phyloP scores from a whole-genome alignment of 768 basidiomycete genomes.

The Trametes villosa region DNA sequence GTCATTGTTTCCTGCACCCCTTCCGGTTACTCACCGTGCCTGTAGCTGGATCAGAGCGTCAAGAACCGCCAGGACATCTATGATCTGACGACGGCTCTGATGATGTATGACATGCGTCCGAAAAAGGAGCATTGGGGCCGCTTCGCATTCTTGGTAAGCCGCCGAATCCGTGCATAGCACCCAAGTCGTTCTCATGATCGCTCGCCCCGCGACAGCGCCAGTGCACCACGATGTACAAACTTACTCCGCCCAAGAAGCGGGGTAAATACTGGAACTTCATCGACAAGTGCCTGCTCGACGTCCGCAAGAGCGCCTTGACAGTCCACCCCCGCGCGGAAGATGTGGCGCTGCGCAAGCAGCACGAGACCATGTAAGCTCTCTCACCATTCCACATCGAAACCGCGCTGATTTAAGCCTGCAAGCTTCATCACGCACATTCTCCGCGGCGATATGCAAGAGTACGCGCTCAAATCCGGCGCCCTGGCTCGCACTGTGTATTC shows the following conservation, averaged over 20 bases:
- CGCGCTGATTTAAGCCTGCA: neutral
- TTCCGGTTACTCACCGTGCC: neutral
- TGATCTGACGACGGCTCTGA: constrained; percentile 1
- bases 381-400: neutral
- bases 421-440: neutral
- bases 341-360: neutral
- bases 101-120: constrained; percentile 13
- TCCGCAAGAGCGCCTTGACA: neutral
- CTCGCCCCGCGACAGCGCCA: neutral
- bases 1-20: neutral
- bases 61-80: constrained; percentile 19
- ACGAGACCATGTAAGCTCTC: neutral
- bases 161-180: too few relatives aligned
- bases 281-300: neutral
- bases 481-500: neutral
- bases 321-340: neutral
- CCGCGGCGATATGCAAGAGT: neutral
- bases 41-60: constrained; percentile 7
- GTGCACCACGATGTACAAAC: neutral
- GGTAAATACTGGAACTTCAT: constrained; percentile 1
- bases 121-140: constrained; percentile 12
- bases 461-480: neutral
- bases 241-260: neutral
- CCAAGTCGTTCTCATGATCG: too few relatives aligned
- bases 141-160: constrained; percentile 16